Evolutionary conservation across 257 asterid species (phyloP).

Genomic region (Jacaranda copaia): DNA sequence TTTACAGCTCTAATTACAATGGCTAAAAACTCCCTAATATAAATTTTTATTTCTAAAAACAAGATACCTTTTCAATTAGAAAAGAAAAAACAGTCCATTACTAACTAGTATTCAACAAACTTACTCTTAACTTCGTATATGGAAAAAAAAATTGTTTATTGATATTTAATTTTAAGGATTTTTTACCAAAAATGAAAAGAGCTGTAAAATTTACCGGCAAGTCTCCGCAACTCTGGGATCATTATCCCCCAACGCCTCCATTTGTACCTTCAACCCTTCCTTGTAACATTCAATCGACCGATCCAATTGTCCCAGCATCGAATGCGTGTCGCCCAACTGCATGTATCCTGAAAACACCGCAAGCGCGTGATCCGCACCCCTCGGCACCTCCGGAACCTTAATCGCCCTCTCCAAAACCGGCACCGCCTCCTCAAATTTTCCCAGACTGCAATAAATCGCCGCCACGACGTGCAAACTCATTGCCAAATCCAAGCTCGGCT

Average conservation of each 20-base stretch:
- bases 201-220: slow-evolving; percentile 65
- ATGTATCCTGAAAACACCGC: slow-evolving; percentile 92
- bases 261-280: slow-evolving; percentile 89
- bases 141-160: no score
- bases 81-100: no score
- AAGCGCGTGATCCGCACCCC: slow-evolving; percentile 97
- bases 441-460: slow-evolving; percentile 95
- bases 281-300: slow-evolving; percentile 84
- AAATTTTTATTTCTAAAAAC: no score
- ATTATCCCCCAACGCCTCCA: slow-evolving; percentile 91
- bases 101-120: no score
- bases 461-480: slow-evolving; percentile 98
- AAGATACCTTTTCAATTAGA: no score
- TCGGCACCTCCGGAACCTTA: slow-evolving; percentile 76
- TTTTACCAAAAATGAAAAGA: not conserved
- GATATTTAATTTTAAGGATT: no score
- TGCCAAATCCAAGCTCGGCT: slow-evolving; percentile 90
- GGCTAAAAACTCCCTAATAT: no score
- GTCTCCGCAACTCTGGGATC: slow-evolving; percentile 98
- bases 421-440: slow-evolving; percentile 88
- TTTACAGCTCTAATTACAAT: no score
- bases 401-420: slow-evolving; percentile 93
- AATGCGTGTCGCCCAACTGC: slow-evolving; percentile 97
- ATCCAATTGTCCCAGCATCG: slow-evolving; percentile 98
- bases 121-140: no score